Conservation (phyloP, 108 stramenopile species). For the Aurantiochytrium sp. region DNA sequence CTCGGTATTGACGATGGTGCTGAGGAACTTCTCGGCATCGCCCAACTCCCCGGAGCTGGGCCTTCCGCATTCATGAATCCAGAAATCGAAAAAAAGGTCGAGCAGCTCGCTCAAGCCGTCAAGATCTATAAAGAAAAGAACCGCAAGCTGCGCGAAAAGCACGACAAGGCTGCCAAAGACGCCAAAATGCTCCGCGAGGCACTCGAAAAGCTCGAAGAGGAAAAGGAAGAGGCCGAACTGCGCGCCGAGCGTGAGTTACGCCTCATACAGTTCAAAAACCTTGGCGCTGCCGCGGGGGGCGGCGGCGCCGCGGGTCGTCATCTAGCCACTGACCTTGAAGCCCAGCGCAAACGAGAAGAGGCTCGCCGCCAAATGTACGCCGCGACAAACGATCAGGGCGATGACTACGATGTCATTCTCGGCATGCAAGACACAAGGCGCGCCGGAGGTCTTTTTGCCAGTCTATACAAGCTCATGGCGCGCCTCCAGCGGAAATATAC, state of each 20-base stretch:
- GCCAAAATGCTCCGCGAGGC: neutral
- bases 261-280: neutral
- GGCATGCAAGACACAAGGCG: neutral
- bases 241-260: neutral
- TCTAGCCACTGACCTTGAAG: neutral
- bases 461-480: neutral
- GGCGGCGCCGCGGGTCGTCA: neutral
- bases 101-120: neutral
- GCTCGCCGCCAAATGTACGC: slow-evolving; percentile 1
- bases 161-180: neutral
- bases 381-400: neutral
- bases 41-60: neutral
- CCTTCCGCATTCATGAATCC: neutral
- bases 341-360: slow-evolving; percentile 10
- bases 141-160: neutral
- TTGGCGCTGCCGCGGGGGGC: neutral
- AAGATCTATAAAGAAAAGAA: neutral
- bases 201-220: neutral
- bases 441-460: neutral
- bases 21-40: neutral
- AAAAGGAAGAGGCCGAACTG: slow-evolving; percentile 18
- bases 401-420: neutral
- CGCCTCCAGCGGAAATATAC: neutral
- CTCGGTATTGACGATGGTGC: neutral
- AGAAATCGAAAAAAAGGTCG: neutral